A percentile compares a stretch with the other conserved stretches of the same genome.
Evolutionary conservation across 2,329 filamentous ascomycete genomes (phyloP).

Genomic region (Aspergillus awamori): DNA sequence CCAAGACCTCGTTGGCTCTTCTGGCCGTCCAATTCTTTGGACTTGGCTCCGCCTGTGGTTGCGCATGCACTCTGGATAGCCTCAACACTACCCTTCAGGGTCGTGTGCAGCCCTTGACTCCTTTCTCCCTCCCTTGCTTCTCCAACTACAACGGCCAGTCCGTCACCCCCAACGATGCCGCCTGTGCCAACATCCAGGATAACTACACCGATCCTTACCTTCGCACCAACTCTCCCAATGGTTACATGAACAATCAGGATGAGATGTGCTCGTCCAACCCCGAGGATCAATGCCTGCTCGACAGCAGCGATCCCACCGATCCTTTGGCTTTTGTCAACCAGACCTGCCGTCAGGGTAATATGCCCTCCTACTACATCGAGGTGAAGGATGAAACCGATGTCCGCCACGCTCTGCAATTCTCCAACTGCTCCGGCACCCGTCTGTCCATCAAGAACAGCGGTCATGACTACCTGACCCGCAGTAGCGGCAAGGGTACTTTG

Average conservation of each 20-base stretch:
- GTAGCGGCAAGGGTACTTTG: slow-evolving; percentile 32
- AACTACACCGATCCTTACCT: slow-evolving; percentile 20
- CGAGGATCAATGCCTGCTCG: slow-evolving; percentile 21
- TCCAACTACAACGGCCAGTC: slow-evolving; percentile 17
- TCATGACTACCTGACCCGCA: slow-evolving; percentile 39
- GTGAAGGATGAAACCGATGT: slow-evolving; percentile 14
- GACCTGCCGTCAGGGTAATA: slow-evolving; percentile 19
- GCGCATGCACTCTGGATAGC: slow-evolving; percentile 3
- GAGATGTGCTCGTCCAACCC: slow-evolving; percentile 26
- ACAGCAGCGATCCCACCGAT: slow-evolving; percentile 20
- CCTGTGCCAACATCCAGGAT: slow-evolving; percentile 14
- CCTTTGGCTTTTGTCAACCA: slow-evolving; percentile 11
- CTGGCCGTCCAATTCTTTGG: slow-evolving; percentile 7
- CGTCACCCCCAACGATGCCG: slow-evolving; percentile 7
- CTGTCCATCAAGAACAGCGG: slow-evolving; percentile 38
- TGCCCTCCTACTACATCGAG: slow-evolving; percentile 18
- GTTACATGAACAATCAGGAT: slow-evolving; percentile 28
- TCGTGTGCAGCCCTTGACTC: slow-evolving; percentile 14
- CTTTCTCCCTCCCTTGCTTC: slow-evolving; percentile 20
- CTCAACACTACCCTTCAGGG: slow-evolving; percentile 16
- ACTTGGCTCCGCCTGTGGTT: neutral
- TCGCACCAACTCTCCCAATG: slow-evolving; percentile 21
- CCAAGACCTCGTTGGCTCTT: slow-evolving; percentile 2
- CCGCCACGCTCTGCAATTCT: slow-evolving; percentile 14
- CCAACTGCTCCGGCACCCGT: slow-evolving; percentile 13